Evolutionary conservation across 768 basidiomycete species (phyloP), one percentile per base, ranked within the genome.

Genomic region (Lepiota brunneoincarnata): DNA sequence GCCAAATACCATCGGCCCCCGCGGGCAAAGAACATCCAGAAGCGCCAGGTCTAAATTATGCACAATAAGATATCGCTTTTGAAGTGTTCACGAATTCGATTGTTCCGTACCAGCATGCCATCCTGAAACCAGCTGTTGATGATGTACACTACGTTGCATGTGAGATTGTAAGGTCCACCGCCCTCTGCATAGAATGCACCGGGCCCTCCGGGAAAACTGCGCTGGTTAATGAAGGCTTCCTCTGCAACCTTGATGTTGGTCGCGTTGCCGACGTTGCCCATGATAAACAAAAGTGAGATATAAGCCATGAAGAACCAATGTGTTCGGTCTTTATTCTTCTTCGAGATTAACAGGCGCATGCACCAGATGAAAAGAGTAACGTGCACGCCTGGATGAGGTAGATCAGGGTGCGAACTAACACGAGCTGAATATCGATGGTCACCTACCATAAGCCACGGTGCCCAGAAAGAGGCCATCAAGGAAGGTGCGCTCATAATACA

Each of bases 201-300:
- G 0, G 57, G 59, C 3, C 61, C 61, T 9, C 57, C 57, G 38
- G 59, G 59, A 40, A 44, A 59, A 31, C 60, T 58, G 5, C 61
- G 59, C 28, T 63, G 48, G 36, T 63, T 58, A 28, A 63, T 56
- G 42, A 55, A 63, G 6, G 55, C 47, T 39, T 60, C 39, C 35
- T 60, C 59, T 7, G 57, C 51, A 14, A 51, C 63, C 48, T 62
- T 65, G n/a, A 55, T 49, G 40, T 60, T 61, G 12, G 40, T 51
- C 5, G 42, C 62, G 35, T 59, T 45, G 5, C 59, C 60, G 28
- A 61, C 23, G 12, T 59, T 63, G 24, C 59, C 66, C n/a, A 69
- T 42, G n/a, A 58, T 41, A 49, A 62, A 64, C 18, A 66, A 37
- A 6, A 49, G 15, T 18, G 36, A 40, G 24, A 60, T 56, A 45